These are phyloP conservation scores for Aspergillus japonicus DNA, from an alignment of 2,329 filamentous ascomycete species.

Conservation along the genomic window DNA sequence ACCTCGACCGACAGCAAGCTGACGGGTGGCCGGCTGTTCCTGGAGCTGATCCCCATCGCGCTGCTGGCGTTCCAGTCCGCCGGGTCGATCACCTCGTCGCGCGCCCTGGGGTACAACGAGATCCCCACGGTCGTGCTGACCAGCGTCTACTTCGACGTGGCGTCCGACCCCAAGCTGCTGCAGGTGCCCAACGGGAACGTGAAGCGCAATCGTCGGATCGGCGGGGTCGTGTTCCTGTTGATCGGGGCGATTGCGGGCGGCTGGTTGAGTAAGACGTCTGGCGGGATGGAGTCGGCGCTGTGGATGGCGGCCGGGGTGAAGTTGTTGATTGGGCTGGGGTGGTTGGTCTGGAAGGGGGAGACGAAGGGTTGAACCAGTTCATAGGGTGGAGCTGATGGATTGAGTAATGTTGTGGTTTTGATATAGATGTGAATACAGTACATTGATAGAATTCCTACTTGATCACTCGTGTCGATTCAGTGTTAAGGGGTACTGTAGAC, in stretches of 20 bases:
- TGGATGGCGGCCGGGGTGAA: conserved; percentile 30
- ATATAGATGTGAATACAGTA: not conserved
- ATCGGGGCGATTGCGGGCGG: conserved; percentile 29
- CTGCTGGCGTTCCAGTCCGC: conserved; percentile 33
- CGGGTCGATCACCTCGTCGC: conserved; percentile 32
- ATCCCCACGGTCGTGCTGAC: conserved; percentile 37
- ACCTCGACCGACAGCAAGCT: not conserved
- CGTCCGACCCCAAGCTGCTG: conserved; percentile 30
- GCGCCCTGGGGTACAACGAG: conserved; percentile 29
- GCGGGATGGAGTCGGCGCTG: conserved; percentile 22
- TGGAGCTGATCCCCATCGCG: conserved; percentile 20
- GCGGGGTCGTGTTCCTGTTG: conserved; percentile 28
- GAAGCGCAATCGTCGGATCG: conserved; percentile 28
- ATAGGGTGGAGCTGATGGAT: not conserved
- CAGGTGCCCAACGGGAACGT: conserved; percentile 21
- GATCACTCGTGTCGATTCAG: no score
- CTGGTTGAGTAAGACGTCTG: conserved; percentile 29
- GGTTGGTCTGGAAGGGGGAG: not conserved
- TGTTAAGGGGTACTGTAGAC: no score
- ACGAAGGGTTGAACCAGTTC: not conserved
- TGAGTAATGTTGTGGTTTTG: no score
- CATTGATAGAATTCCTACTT: no score
- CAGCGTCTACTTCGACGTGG: conserved; percentile 32
- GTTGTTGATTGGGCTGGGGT: conserved; percentile 12
- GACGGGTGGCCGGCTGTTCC: not conserved